Evolutionary conservation across 2,329 filamentous ascomycete species (phyloP).

Genomic region (Pseudocercospora fijiensis): DNA sequence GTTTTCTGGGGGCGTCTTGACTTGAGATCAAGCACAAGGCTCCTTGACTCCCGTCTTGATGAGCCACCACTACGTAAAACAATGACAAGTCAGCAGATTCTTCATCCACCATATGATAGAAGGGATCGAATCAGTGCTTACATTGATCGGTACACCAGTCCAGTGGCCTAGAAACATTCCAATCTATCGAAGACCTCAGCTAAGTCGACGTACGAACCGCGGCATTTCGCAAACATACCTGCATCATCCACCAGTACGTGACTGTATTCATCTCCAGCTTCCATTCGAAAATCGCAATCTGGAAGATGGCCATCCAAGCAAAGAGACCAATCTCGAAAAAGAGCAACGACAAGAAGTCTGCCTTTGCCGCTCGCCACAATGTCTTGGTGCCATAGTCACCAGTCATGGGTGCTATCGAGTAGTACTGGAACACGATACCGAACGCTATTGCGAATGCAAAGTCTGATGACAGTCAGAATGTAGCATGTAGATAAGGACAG

Average conservation of each 20-base stretch:
- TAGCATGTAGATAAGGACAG: background rate
- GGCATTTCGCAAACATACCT: constrained; percentile 20
- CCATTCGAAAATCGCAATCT: constrained; percentile 33
- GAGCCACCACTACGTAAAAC: constrained; percentile 28
- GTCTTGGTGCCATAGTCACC: constrained; percentile 33
- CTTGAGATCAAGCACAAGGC: constrained; percentile 9
- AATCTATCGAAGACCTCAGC: constrained; percentile 16
- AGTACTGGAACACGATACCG: constrained; percentile 39
- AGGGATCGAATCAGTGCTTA: background rate
- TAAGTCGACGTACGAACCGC: background rate
- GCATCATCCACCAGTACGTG: constrained; percentile 40
- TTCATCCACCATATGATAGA: background rate
- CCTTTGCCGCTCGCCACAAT: constrained; percentile 32
- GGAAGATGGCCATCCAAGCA: constrained; percentile 36
- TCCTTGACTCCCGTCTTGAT: constrained; percentile 16
- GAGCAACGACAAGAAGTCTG: constrained; percentile 34
- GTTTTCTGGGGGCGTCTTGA: too few species aligned
- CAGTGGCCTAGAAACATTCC: constrained; percentile 35
- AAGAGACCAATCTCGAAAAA: constrained; percentile 37
- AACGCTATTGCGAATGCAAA: constrained; percentile 35
- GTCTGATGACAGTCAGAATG: constrained; percentile 18
- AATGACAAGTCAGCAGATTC: background rate
- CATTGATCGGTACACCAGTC: constrained; percentile 36
- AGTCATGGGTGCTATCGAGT: constrained; percentile 38
- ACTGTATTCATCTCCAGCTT: constrained; percentile 31